Conservation (phyloP, 768 basidiomycete species). For the Candolleomyces efflorescens region DNA sequence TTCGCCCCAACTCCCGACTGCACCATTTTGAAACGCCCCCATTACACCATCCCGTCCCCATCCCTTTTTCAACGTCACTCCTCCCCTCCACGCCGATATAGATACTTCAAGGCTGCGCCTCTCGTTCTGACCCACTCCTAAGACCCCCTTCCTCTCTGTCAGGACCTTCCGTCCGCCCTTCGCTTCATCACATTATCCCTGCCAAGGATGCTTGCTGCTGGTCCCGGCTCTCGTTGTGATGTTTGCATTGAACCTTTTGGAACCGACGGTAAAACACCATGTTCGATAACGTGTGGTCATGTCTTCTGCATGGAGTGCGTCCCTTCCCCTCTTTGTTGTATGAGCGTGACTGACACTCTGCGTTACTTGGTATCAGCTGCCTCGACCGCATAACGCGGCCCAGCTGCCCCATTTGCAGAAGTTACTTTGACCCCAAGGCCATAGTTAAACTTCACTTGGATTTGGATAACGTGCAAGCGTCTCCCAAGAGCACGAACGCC, state of each 20-base stretch:
- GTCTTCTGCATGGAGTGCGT: constrained; percentile 55
- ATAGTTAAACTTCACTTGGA: constrained; percentile 60
- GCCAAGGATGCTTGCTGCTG: constrained; percentile 58
- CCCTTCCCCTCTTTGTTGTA: constrained; percentile 1
- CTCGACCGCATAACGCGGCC: constrained; percentile 44
- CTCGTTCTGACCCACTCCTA: not conserved
- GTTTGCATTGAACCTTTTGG: constrained; percentile 68
- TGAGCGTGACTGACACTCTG: constrained; percentile 6
- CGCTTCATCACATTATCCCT: constrained; percentile 13
- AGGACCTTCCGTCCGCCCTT: not conserved
- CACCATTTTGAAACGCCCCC: constrained; percentile 15
- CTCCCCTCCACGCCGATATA: not conserved
- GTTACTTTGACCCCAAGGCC: constrained; percentile 40
- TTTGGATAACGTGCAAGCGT: constrained; percentile 28
- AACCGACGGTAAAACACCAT: constrained; percentile 49
- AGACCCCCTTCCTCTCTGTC: not conserved
- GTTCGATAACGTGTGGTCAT: constrained; percentile 68
- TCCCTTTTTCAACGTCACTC: not conserved
- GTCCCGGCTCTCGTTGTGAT: constrained; percentile 66
- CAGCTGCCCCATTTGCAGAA: constrained; percentile 64
- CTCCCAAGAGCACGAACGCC: constrained; percentile 9
- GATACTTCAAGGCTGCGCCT: constrained; percentile 9
- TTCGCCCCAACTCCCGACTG: constrained; percentile 18
- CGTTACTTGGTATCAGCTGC: constrained; percentile 37
- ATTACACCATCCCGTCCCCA: constrained; percentile 10